phyloP scores from a whole-genome alignment of 2,329 filamentous ascomycete genomes.

The Coleophoma cylindrospora region DNA sequence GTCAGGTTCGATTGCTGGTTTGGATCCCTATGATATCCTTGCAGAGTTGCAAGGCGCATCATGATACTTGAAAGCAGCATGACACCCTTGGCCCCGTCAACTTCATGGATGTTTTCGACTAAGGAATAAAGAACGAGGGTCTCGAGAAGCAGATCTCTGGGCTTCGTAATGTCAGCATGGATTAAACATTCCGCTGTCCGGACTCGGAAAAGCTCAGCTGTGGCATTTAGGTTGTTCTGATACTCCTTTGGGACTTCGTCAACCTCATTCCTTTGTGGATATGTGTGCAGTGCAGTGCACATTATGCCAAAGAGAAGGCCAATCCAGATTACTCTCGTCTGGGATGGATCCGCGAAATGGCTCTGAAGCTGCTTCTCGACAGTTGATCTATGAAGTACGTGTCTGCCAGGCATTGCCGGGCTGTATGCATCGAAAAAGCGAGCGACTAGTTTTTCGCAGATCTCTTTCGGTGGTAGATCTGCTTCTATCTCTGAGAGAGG shows the following conservation, averaged over 20 bases:
- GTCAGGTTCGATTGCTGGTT: constrained; percentile 43
- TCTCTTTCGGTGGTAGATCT: constrained; percentile 39
- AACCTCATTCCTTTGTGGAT: constrained; percentile 37
- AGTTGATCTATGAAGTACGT: constrained; percentile 45
- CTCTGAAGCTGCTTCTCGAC: constrained; percentile 41
- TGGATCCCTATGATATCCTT: constrained; percentile 55
- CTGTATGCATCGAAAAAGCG: constrained; percentile 48
- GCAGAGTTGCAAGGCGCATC: constrained; percentile 50
- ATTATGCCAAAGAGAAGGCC: constrained; percentile 36
- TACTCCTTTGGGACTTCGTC: constrained; percentile 43
- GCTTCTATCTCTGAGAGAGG: constrained; percentile 37
- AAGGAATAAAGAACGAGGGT: constrained; percentile 44
- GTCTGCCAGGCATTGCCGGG: constrained; percentile 41
- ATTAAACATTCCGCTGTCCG: constrained; percentile 47
- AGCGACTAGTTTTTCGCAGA: constrained; percentile 44
- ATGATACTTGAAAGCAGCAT: constrained; percentile 46
- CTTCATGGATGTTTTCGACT: constrained; percentile 32
- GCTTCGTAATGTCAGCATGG: constrained; percentile 43
- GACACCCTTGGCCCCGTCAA: constrained; percentile 49
- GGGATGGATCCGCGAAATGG: constrained; percentile 39
- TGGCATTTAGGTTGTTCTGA: constrained; percentile 37
- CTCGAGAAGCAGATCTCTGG: constrained; percentile 41
- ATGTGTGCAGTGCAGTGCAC: constrained; percentile 31
- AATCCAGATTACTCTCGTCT: constrained; percentile 41
- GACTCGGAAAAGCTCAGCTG: constrained; percentile 42